Conservation (phyloP, 2,329 filamentous ascomycete genomes). For the Aspergillus glaucus region DNA sequence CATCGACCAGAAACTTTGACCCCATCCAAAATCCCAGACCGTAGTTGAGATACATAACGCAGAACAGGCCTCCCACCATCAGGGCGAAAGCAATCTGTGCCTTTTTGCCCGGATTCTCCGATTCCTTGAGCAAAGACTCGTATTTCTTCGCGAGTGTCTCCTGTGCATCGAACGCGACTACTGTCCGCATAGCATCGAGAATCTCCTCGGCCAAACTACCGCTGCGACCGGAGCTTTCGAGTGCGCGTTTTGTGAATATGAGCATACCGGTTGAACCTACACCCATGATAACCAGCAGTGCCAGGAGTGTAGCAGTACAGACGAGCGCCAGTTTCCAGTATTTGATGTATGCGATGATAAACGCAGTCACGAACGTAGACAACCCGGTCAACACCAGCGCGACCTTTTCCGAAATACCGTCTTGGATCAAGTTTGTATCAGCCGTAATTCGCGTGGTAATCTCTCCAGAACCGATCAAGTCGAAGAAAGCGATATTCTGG, state of each 20-base stretch:
- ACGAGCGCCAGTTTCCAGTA: constrained; percentile 93
- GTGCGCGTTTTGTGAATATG: constrained; percentile 66
- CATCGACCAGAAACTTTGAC: constrained; percentile 63
- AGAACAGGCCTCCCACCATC: constrained; percentile 81
- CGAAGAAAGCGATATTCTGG: constrained; percentile 86
- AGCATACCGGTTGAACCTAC: constrained; percentile 53
- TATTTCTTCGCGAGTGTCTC: constrained; percentile 82
- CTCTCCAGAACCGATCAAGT: constrained; percentile 82
- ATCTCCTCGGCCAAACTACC: constrained; percentile 91
- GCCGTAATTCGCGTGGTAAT: constrained; percentile 87
- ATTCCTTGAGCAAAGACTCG: constrained; percentile 64
- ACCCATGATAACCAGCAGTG: constrained; percentile 68
- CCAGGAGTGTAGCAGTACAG: constrained; percentile 68
- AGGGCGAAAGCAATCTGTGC: constrained; percentile 65
- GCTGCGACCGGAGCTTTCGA: constrained; percentile 74
- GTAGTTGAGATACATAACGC: constrained; percentile 79
- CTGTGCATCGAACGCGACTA: constrained; percentile 88
- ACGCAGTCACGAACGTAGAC: constrained; percentile 76
- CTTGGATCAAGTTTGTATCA: constrained; percentile 84
- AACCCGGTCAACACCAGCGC: constrained; percentile 67
- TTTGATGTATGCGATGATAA: constrained; percentile 79
- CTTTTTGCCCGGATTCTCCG: constrained; percentile 69
- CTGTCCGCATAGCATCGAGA: constrained; percentile 85
- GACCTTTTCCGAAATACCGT: constrained; percentile 85
- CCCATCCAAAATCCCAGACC: constrained; percentile 86